Percentiles rank a stretch among this genome's conserved stretches.
Conservation (phyloP, 1,139 yeast genomes). For the Geotrichum siamense region DNA sequence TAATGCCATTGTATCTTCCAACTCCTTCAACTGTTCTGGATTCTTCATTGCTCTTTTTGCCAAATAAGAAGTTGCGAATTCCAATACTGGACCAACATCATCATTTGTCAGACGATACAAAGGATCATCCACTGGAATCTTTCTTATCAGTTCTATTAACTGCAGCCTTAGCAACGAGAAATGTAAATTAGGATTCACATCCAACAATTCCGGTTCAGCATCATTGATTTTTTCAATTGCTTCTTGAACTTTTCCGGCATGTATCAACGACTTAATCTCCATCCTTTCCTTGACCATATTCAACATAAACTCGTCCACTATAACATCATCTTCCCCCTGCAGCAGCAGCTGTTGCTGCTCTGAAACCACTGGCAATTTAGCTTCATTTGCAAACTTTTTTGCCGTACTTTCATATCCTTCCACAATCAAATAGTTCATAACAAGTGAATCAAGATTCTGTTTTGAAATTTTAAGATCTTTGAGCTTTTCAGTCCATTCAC, state of each 20-base stretch:
- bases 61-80: conserved; percentile 36
- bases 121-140: conserved; percentile 21
- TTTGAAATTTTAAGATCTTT: conserved; percentile 25
- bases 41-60: conserved; percentile 35
- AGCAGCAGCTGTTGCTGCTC: background rate
- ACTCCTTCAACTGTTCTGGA: conserved; percentile 30
- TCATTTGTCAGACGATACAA: conserved; percentile 7
- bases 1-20: conserved; percentile 39
- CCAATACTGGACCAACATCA: conserved; percentile 32
- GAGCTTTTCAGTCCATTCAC: conserved; percentile 28
- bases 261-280: conserved; percentile 32
- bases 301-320: background rate
- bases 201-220: conserved; percentile 36
- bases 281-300: conserved; percentile 29
- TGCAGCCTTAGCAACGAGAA: conserved; percentile 36
- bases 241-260: conserved; percentile 32
- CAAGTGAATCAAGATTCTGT: conserved; percentile 31
- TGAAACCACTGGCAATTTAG: conserved; percentile 23
- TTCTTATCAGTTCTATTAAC: conserved; percentile 37
- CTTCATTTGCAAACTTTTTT: conserved; percentile 34
- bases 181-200: conserved; percentile 32
- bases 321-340: background rate
- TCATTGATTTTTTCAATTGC: conserved; percentile 38
- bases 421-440: conserved; percentile 36
- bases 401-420: conserved; percentile 39